Evolutionary conservation across 179 eudicot genomes (phyloP).

Genomic region (Patellifolia procumbens): DNA sequence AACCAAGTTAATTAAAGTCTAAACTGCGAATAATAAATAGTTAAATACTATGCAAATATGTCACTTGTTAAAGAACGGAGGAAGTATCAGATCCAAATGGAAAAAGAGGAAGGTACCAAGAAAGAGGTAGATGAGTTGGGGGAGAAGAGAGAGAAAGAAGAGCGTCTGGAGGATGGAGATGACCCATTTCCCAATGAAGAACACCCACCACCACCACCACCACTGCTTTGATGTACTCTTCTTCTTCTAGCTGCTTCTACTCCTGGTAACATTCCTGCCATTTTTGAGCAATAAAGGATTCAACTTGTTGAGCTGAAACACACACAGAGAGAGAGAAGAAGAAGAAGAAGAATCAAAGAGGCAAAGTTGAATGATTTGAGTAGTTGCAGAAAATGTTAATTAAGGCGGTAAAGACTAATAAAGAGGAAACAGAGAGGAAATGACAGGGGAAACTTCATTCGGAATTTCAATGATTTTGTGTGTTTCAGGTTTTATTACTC

Average conservation of each 20-base stretch:
- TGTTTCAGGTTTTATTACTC: too few species aligned
- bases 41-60: too few species aligned
- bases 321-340: too few species aligned
- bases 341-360: too few species aligned
- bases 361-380: not conserved
- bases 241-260: conserved; percentile 62
- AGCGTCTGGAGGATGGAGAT: conserved; percentile 19
- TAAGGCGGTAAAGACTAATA: not conserved
- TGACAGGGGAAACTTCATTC: not conserved
- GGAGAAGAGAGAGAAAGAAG: conserved; percentile 26
- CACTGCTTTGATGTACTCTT: conserved; percentile 39
- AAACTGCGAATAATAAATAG: too few species aligned
- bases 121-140: conserved; percentile 12
- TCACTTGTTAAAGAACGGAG: not conserved
- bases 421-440: not conserved
- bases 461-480: not conserved
- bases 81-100: too few species aligned
- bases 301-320: too few species aligned
- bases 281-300: too few species aligned
- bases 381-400: not conserved
- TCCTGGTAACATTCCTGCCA: conserved; percentile 63
- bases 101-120: not conserved
- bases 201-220: not conserved
- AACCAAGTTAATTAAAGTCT: too few species aligned
- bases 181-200: not conserved